A percentile compares a stretch with the other conserved stretches of the same genome.
Conservation (phyloP, 257 asterid species). For the Galeopsis tetrahit region DNA sequence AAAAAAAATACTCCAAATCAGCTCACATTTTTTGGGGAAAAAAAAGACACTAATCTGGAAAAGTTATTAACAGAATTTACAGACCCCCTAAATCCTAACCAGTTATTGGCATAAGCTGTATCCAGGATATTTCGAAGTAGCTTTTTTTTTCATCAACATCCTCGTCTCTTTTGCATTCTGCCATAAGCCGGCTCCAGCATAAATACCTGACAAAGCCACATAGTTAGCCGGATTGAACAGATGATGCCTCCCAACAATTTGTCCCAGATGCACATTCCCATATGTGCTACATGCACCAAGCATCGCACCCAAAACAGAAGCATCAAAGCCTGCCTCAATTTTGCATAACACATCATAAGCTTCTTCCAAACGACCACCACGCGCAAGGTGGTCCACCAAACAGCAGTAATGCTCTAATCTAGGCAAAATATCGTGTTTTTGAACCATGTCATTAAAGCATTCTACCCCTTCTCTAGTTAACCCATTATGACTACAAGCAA, state of each 20-base stretch:
- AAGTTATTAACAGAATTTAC: too few species aligned
- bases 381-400: conserved; percentile 58
- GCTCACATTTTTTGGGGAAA: too few species aligned
- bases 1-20: too few species aligned
- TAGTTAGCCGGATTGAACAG: conserved; percentile 36
- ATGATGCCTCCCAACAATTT: conserved; percentile 42
- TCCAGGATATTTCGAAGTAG: conserved; percentile 40
- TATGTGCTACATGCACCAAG: conserved; percentile 55
- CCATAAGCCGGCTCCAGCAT: conserved; percentile 57
- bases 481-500: conserved; percentile 63
- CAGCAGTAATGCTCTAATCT: conserved; percentile 54
- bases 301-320: conserved; percentile 47
- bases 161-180: conserved; percentile 38
- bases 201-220: conserved; percentile 52
- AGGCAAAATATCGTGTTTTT: conserved; percentile 42
- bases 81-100: conserved; percentile 7
- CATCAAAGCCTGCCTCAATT: conserved; percentile 28
- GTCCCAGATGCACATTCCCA: conserved; percentile 43
- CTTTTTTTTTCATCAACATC: conserved; percentile 36
- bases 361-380: conserved; percentile 49
- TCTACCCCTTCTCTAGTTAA: conserved; percentile 51
- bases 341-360: conserved; percentile 44
- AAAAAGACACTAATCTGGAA: too few species aligned
- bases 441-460: conserved; percentile 48
- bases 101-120: conserved; percentile 35